phyloP scores from a whole-genome alignment of 768 basidiomycete genomes.

The Lanmaoa rubissima region DNA sequence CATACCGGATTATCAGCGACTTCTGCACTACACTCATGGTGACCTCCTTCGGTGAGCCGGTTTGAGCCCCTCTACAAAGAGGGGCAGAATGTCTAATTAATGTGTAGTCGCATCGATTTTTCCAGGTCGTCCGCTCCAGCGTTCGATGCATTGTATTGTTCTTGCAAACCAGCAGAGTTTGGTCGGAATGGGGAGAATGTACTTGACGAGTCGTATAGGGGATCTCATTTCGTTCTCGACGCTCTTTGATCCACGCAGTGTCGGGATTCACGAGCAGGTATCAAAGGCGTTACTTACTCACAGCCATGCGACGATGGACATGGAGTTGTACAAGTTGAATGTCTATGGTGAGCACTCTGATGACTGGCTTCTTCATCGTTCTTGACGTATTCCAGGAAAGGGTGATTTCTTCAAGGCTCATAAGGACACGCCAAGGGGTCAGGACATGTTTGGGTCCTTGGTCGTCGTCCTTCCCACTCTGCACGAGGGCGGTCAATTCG shows the following conservation, averaged over 20 bases:
- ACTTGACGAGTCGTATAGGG: conserved; percentile 25
- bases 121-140: neutral
- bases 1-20: neutral
- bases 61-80: too few species aligned
- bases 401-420: conserved; percentile 12
- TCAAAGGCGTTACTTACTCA: conserved; percentile 3
- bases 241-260: neutral
- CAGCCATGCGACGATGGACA: neutral
- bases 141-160: neutral
- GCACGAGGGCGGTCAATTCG: conserved; percentile 12
- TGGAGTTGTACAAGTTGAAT: conserved; percentile 47
- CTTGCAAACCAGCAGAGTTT: conserved; percentile 9
- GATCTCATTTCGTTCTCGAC: conserved; percentile 35
- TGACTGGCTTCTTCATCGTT: neutral
- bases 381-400: neutral
- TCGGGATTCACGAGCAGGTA: conserved; percentile 1
- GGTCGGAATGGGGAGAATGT: conserved; percentile 1
- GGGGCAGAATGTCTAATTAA: neutral
- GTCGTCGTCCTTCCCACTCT: conserved; percentile 48
- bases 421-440: conserved; percentile 33
- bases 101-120: neutral
- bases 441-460: conserved; percentile 51
- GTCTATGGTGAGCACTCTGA: conserved; percentile 37
- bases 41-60: neutral
- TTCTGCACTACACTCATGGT: neutral